Percentiles rank a stretch among this genome's conserved stretches.
Evolutionary conservation across 2,329 filamentous ascomycete species (phyloP).

Genomic region (Hypoxylon sp.): DNA sequence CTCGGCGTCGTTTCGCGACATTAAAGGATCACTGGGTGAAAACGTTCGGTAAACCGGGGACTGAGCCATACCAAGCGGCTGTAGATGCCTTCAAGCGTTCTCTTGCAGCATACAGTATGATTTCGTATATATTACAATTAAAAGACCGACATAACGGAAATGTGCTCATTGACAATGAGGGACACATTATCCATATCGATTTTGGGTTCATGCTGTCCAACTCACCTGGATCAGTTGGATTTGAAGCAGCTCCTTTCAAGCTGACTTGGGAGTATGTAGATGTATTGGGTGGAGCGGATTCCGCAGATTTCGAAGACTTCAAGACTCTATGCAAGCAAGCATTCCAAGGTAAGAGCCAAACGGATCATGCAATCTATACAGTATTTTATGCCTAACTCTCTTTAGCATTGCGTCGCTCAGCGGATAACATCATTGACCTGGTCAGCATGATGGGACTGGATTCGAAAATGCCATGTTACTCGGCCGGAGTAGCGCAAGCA

Average conservation of each 20-base stretch:
- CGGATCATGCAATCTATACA: neutral
- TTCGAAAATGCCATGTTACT: conserved; percentile 86
- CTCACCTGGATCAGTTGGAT: conserved; percentile 83
- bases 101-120: conserved; percentile 86
- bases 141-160: conserved; percentile 90
- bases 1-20: conserved; percentile 78
- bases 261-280: conserved; percentile 87
- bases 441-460: conserved; percentile 86
- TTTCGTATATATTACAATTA: conserved; percentile 83
- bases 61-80: conserved; percentile 73
- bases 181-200: conserved; percentile 88
- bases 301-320: conserved; percentile 76
- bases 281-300: conserved; percentile 77
- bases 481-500: conserved; percentile 75
- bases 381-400: conserved; percentile 3
- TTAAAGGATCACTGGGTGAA: conserved; percentile 84
- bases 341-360: conserved; percentile 70
- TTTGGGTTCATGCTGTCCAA: conserved; percentile 93
- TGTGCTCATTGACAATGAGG: conserved; percentile 84
- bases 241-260: conserved; percentile 88
- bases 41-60: conserved; percentile 76
- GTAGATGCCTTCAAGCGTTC: conserved; percentile 82
- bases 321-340: conserved; percentile 83
- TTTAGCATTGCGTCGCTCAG: conserved; percentile 76
- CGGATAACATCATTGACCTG: conserved; percentile 81